These are phyloP conservation scores for Solanum tacnaense DNA, from an alignment of 257 asterid genomes.

Conservation along the genomic window DNA sequence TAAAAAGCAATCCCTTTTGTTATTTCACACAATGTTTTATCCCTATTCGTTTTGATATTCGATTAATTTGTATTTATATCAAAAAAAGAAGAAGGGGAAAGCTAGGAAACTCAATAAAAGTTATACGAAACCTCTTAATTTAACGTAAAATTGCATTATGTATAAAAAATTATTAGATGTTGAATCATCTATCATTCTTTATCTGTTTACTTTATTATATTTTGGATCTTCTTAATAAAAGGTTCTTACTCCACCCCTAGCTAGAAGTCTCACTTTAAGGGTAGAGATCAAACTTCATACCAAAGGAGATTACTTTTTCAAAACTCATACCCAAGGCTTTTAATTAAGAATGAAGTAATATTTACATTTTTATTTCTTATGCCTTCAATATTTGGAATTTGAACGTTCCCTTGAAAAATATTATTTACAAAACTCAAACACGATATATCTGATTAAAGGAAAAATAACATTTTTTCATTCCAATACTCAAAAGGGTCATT, in stretches of 20 bases:
- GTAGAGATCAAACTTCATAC: not conserved
- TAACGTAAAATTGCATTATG: no score
- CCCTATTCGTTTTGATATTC: not conserved
- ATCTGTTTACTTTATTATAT: no score
- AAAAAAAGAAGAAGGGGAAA: no score
- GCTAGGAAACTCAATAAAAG: not conserved
- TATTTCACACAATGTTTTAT: no score
- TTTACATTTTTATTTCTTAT: no score
- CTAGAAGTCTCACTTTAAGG: not conserved
- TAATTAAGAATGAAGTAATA: no score
- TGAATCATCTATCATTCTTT: no score
- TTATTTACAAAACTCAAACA: not conserved
- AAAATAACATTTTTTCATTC: no score
- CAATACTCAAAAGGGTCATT: not conserved
- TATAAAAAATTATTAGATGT: no score
- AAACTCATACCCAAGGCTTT: not conserved
- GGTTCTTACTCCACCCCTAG: not conserved
- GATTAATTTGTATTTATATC: not conserved
- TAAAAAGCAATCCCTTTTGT: no score
- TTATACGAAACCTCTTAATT: no score
- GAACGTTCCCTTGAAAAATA: not conserved
- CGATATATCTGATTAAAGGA: no score
- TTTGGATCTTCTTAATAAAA: not conserved
- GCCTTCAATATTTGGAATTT: not conserved
- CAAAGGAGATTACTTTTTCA: not conserved